Evolutionary conservation across 2,329 filamentous ascomycete species (phyloP), one percentile per base, ranked within the genome.

Genomic region (Hysterium pulicare): DNA sequence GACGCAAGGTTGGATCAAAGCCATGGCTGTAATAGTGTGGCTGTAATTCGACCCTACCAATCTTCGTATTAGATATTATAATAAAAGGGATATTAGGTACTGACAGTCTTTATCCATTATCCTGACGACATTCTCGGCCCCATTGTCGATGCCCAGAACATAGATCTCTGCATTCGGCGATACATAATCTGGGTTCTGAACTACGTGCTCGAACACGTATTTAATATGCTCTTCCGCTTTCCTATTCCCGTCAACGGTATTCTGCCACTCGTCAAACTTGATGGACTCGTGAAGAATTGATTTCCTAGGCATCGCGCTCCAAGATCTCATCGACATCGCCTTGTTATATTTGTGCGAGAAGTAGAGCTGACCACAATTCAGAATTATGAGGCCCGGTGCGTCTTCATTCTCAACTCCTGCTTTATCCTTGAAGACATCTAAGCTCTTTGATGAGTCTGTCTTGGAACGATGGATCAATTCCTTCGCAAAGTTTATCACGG

Each of bases 291-390:
- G 80, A 9, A 83, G 81, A 2, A 62, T 48, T 36, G 80, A 86
- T 43, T 74, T 71, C 53, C 83, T 76, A 1, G 83, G 82, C 33
- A 84, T 67, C 2, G 72, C 73, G 6, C 71, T 59, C 73, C 84
- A 86, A 3, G 74, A 76, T 0, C 61, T 58, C 1, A 75, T 61
- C 1, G 79, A 86, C 47, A 95, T 71, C 0, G 81, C 73, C 37
- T 77, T 75, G 39, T 75, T 68, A 1, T 75, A 75, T 39, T 78
- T 75, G 31, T 86, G 80, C 62, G 86, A 87, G 83, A 88, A 96
- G 55, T 83, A 72, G 15, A 87, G 71, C 67, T 94, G 83, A 4
- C 87, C 88, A 3, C 81, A 74, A 60, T 95, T 96, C 34, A 88
- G 79, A 20, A 95, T 71, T 21, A 96, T 69, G 42, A 96, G 69